Evolutionary conservation across 306 rosid species (phyloP), one percentile per base, ranked within the genome.

Genomic region (Cicer cuneatum): DNA sequence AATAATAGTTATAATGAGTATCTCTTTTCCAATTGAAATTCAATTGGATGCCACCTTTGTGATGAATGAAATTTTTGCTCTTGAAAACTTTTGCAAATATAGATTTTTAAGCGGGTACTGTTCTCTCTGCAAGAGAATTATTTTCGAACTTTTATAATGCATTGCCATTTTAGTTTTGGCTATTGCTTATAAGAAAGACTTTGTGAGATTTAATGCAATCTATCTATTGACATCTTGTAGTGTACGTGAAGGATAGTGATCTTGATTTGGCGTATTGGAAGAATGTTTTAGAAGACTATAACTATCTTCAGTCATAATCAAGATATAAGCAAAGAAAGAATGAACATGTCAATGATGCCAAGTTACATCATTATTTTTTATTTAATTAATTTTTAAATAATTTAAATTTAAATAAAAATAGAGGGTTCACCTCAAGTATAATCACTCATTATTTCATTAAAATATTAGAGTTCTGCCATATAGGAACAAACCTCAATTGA

Each of bases 121-220:
- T 45, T 78, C 46, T 45, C 53, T 74, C 7, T 53, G 60, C 14
- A 46, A 7, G 14, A 16, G 18, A 13, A 10, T 21, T 5, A 5
- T 2, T 14, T 47, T 8, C 5, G 15, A 53, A 11, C 69, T 33
- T 85, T 80, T 49, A 48, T 60, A 61, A 65, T 1, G 71, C 74
- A 48, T 46, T 29, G 52, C 46, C 46, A 46, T 46, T 29, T 75
- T 69, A 10, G 9, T 58, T 60, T 52, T 13, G 73, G 73, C 7
- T 59, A 15, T 82, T 87, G 87, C 92, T 86, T 90, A 57, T 59
- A 76, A 74, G 87, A 48, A 83, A 83, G 57, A 42, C 1, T 16
- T 21, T 68, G 38, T 68, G 78, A 54, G 78, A 37, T 41, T 41
- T 47, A 42, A 14, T 21, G 66, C 75, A 51, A 77, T 42, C 5